phyloP scores from a whole-genome alignment of 176 grass and related monocot species.

The Tuctoria greenei region DNA sequence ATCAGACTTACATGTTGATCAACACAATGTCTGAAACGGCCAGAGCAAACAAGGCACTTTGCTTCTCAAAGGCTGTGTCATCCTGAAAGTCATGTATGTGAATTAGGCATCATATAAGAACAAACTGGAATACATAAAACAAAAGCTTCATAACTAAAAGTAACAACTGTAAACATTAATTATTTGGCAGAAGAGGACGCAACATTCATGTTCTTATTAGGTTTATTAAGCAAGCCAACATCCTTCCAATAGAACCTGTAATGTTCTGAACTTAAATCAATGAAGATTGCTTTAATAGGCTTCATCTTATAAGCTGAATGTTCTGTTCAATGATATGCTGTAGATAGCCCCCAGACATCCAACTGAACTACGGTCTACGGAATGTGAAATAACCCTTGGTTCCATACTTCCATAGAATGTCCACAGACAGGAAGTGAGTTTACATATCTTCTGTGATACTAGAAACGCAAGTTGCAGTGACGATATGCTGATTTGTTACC shows the following conservation, averaged over 20 bases:
- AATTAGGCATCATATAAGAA: slow-evolving; percentile 18
- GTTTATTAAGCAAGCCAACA: slow-evolving; percentile 15
- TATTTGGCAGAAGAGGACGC: slow-evolving; percentile 13
- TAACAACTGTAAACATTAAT: background rate
- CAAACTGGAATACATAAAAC: background rate
- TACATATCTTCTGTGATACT: background rate
- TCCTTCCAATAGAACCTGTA: background rate
- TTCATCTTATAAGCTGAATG: slow-evolving; percentile 7
- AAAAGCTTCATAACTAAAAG: slow-evolving; percentile 19
- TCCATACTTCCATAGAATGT: slow-evolving; percentile 2
- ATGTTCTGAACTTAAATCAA: slow-evolving; percentile 15
- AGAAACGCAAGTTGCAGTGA: background rate
- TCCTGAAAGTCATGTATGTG: slow-evolving; percentile 57
- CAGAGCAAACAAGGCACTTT: slow-evolving; percentile 98
- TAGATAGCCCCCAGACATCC: background rate
- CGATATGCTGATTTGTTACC: slow-evolving; percentile 48
- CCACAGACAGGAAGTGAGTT: background rate
- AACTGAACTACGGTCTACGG: background rate
- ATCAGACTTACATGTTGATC: slow-evolving; percentile 89
- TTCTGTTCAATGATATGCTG: background rate
- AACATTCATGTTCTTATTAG: background rate
- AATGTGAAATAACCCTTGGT: background rate
- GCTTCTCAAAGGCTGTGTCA: slow-evolving; percentile 98
- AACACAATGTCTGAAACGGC: slow-evolving; percentile 97
- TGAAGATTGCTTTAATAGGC: background rate